Conservation (phyloP, 495 filamentous ascomycete genomes). For the Penicillium mononematosum region DNA sequence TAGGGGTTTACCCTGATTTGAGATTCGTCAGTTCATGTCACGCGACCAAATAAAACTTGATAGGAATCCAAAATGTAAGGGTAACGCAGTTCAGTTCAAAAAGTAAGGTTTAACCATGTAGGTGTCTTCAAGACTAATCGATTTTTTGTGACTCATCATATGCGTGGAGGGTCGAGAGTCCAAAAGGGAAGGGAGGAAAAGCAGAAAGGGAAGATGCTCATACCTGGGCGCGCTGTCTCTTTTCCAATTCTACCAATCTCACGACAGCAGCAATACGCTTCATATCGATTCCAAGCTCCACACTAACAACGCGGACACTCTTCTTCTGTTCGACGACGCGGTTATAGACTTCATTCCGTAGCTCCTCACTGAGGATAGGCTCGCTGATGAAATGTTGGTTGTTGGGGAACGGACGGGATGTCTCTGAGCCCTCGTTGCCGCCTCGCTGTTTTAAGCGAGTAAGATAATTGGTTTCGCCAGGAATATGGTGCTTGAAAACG, state of each 20-base stretch:
- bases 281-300: slow-evolving; percentile 75
- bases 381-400: slow-evolving; percentile 72
- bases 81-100: slow-evolving; percentile 30
- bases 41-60: neutral
- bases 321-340: slow-evolving; percentile 61
- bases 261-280: slow-evolving; percentile 86
- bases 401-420: slow-evolving; percentile 63
- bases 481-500: slow-evolving; percentile 53
- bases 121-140: slow-evolving; percentile 99
- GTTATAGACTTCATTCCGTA: slow-evolving; percentile 72
- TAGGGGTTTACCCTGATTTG: slow-evolving; percentile 67
- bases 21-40: slow-evolving; percentile 20
- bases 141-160: slow-evolving; percentile 71
- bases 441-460: slow-evolving; percentile 41
- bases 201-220: slow-evolving; percentile 28
- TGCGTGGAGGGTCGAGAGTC: slow-evolving; percentile 19
- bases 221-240: slow-evolving; percentile 72
- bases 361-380: slow-evolving; percentile 70
- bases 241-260: slow-evolving; percentile 82
- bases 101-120: slow-evolving; percentile 64
- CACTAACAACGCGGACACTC: slow-evolving; percentile 76
- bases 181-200: slow-evolving; percentile 4
- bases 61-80: slow-evolving; percentile 6
- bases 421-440: slow-evolving; percentile 18
- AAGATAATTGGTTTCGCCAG: slow-evolving; percentile 66